Evolutionary conservation across 129 eudicot genomes (phyloP), one percentile per base, ranked within the genome.

Genomic region (Dittrichia graveolens): DNA sequence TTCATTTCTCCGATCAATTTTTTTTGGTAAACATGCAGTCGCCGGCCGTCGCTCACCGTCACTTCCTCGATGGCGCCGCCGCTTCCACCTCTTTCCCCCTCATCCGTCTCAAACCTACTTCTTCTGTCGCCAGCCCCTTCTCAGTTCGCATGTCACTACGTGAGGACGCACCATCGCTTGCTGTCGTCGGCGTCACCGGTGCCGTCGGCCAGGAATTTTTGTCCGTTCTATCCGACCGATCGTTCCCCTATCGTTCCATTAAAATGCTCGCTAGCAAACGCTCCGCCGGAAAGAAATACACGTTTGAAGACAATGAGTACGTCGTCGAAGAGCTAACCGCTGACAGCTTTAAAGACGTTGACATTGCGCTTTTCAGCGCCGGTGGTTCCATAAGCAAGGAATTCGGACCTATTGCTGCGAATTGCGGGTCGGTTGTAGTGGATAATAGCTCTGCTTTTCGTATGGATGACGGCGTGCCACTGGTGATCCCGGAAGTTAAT

Each of bases 361-460:
- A 90, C 60, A 95, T 95, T 77, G 99, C 99, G 0, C 68, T 95
- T 46, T 95, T 95, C 47, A 88, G 96, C 40, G 99, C 99, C 24
- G 99, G 99, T 5, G 99, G 99, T 4, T 79, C 88, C 0, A 88
- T 95, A 7, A 95, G 99, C 42, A 95, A 90, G 83, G 77, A 83
- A 44, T 86, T 86, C n/a, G 99, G 99, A 13, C 97, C 99, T 0
- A 35, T 95, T 5, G 99, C 99, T 2, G 96, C 59, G 0, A 69
- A 73, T 12, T 82, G 80, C 11, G 99, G 99, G 6, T 57, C 91
- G 5, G 73, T 95, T 72, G 99, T 95, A 1, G 99, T 95, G 64
- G 99, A 95, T 83, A 95, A 95, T 71, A 95, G 99, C 85, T 90
- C 97, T 1, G 99, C 99, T 19, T 95, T 95, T 80, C 80, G 99